phyloP scores from a whole-genome alignment of 1,284 basidiomycete species.

The Gastroboletus turbinatus region DNA sequence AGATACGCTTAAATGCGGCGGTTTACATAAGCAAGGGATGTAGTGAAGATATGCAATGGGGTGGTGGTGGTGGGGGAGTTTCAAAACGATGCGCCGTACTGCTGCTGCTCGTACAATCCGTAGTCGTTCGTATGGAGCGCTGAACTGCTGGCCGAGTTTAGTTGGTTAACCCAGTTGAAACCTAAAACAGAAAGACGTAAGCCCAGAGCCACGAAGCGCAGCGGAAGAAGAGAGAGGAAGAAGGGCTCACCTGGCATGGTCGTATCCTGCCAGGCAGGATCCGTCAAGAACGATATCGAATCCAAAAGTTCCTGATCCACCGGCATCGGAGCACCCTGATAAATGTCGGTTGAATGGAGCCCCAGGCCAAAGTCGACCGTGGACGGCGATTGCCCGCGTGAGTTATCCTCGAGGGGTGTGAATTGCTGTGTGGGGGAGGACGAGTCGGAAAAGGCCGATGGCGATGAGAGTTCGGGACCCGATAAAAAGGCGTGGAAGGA shows the following conservation, averaged over 20 bases:
- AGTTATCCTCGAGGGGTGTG: not conserved
- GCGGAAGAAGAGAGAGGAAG: no score
- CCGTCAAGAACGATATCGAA: constrained; percentile 56
- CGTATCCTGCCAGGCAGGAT: constrained; percentile 54
- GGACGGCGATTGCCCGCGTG: constrained; percentile 17
- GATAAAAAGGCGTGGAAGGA: constrained; percentile 8
- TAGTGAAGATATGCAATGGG: not conserved
- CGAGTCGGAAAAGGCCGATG: constrained; percentile 13
- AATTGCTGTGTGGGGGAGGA: constrained; percentile 20
- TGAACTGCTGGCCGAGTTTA: constrained; percentile 20
- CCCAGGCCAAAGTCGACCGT: constrained; percentile 7
- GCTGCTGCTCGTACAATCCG: constrained; percentile 24
- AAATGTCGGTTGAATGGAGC: constrained; percentile 46
- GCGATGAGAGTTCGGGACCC: constrained; percentile 14
- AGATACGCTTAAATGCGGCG: not conserved
- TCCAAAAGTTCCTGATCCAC: constrained; percentile 61
- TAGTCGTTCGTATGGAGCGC: constrained; percentile 30
- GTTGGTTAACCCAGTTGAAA: constrained; percentile 44
- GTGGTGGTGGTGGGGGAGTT: not conserved
- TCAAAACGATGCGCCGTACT: constrained; percentile 20
- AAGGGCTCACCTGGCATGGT: constrained; percentile 47
- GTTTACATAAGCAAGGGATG: not conserved
- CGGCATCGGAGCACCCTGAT: constrained; percentile 44
- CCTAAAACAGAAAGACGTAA: constrained; percentile 22
- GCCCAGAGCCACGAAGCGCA: not conserved